These are phyloP conservation scores for Vitrella brassicaformis DNA, from an alignment of 73 alveolate genomes.

Conservation along the genomic window DNA sequence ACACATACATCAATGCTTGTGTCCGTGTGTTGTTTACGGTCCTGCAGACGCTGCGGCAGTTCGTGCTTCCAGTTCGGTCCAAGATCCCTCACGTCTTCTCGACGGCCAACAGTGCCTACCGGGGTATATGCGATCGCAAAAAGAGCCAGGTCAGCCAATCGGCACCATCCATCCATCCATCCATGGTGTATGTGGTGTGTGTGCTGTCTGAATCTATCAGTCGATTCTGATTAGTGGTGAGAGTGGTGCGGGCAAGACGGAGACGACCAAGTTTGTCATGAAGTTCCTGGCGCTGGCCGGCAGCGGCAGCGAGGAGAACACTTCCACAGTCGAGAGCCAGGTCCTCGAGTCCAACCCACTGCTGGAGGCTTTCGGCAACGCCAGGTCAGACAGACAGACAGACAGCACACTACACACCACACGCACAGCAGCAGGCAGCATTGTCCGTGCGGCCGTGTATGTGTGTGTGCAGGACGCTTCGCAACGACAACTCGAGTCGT, in stretches of 20 bases:
- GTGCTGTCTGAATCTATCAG: constrained; percentile 57
- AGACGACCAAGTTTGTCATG: constrained; percentile 54
- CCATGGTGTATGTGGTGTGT: no score
- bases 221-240: constrained; percentile 80
- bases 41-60: no score
- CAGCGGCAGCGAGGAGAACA: constrained; percentile 8
- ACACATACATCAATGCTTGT: no score
- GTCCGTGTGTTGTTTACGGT: no score
- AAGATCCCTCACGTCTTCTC: constrained; percentile 8
- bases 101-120: constrained; percentile 17
- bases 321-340: constrained; percentile 17
- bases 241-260: constrained; percentile 62
- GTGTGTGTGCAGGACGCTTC: no score
- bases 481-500: constrained; percentile 62
- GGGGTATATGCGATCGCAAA: constrained; percentile 41
- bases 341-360: constrained; percentile 84
- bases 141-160: no score
- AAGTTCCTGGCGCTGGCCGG: constrained; percentile 61
- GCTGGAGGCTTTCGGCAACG: constrained; percentile 87
- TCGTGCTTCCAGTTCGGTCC: no score
- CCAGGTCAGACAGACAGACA: no score
- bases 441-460: no score
- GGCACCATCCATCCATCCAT: no score
- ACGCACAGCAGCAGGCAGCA: no score
- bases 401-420: no score